Percentiles rank a stretch among this genome's conserved stretches.
phyloP scores from a whole-genome alignment of 768 basidiomycete species.

The Termitomyces sp. region DNA sequence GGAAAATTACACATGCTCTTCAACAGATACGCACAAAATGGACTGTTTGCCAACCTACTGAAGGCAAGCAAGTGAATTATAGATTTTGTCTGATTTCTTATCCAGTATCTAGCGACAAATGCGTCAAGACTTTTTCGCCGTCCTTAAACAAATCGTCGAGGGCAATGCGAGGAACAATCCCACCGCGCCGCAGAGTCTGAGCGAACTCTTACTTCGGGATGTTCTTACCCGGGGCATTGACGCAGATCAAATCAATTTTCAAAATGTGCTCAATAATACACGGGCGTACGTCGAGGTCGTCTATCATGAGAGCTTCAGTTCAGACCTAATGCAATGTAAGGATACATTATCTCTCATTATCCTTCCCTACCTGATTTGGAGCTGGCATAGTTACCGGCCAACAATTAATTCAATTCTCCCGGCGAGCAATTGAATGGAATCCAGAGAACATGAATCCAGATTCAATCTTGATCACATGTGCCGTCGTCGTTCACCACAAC shows the following conservation, averaged over 20 bases:
- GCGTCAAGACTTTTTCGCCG: conserved; percentile 42
- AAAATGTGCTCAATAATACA: conserved; percentile 53
- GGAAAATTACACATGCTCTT: conserved; percentile 1
- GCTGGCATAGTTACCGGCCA: conserved; percentile 45
- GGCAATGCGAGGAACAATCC: conserved; percentile 26
- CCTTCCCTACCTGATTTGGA: conserved; percentile 1
- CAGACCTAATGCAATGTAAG: conserved; percentile 54
- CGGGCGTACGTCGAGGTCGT: conserved; percentile 52
- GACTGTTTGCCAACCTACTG: conserved; percentile 51
- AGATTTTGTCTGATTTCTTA: too few relatives aligned
- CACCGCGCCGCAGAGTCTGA: conserved; percentile 25
- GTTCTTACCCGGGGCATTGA: conserved; percentile 43
- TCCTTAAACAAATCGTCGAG: conserved; percentile 43
- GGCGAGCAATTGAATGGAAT: conserved; percentile 53
- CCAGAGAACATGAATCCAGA: conserved; percentile 48
- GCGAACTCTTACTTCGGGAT: conserved; percentile 53
- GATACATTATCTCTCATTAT: neutral
- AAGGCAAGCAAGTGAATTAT: conserved; percentile 34
- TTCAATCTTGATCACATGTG: conserved; percentile 45
- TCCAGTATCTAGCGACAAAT: conserved; percentile 34
- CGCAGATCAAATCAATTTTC: conserved; percentile 43
- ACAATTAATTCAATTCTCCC: conserved; percentile 45
- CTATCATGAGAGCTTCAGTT: conserved; percentile 45
- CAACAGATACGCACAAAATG: conserved; percentile 51
- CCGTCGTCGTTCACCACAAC: conserved; percentile 54